phyloP scores from a whole-genome alignment of 179 eudicot genomes.

The Silene noctiflora region DNA sequence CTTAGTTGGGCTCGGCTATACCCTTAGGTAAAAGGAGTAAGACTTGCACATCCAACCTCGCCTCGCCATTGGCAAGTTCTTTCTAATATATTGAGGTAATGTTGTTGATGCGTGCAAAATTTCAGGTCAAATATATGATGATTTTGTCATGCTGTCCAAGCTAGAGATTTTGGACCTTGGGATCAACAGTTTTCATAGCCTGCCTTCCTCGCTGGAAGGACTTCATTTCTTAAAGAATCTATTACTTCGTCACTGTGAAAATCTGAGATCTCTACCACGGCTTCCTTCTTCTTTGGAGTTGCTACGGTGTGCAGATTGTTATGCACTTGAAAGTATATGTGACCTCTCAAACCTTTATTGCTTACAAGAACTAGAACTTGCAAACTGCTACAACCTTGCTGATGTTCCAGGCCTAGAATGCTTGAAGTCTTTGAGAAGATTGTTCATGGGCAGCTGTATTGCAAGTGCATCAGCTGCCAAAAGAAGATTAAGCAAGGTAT shows the following conservation, averaged over 20 bases:
- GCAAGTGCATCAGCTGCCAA: constrained; percentile 27
- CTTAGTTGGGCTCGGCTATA: no score
- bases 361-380: constrained; percentile 41
- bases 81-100: neutral
- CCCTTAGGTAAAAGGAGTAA: no score
- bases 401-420: constrained; percentile 54
- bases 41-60: neutral
- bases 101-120: constrained; percentile 36
- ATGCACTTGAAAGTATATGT: constrained; percentile 34
- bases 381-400: constrained; percentile 45
- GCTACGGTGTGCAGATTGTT: constrained; percentile 51
- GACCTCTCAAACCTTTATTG: constrained; percentile 45
- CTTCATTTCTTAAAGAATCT: constrained; percentile 43
- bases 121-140: constrained; percentile 40
- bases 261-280: constrained; percentile 43
- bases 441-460: constrained; percentile 53
- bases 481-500: constrained; percentile 45
- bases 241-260: constrained; percentile 36
- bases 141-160: constrained; percentile 41
- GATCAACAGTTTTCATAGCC: constrained; percentile 45
- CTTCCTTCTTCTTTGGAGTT: constrained; percentile 53
- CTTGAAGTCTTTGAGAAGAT: constrained; percentile 47
- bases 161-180: constrained; percentile 44
- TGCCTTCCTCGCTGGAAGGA: constrained; percentile 46
- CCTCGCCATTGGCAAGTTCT: neutral